phyloP scores from a whole-genome alignment of 2,329 filamentous ascomycete genomes.

The Lecanicillium sp. region DNA sequence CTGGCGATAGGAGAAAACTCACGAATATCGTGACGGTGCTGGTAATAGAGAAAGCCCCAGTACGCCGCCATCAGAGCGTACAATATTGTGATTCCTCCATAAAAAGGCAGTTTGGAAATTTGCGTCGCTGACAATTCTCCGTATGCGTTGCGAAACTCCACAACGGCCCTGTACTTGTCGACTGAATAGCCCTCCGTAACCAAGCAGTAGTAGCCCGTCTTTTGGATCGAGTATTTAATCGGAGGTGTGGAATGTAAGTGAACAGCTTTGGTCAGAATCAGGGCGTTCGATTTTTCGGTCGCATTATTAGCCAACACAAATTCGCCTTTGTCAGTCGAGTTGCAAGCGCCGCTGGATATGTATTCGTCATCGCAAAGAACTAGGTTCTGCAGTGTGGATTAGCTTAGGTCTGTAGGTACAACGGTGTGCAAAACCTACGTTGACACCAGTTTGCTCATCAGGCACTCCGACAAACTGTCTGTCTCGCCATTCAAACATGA shows the following conservation, averaged over 20 bases:
- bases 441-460: constrained; percentile 41
- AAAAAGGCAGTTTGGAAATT: constrained; percentile 95
- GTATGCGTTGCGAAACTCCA: constrained; percentile 92
- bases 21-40: constrained; percentile 87
- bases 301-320: constrained; percentile 77
- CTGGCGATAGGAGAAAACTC: constrained; percentile 23
- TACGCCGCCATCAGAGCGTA: constrained; percentile 78
- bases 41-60: constrained; percentile 93
- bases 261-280: constrained; percentile 72
- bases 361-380: constrained; percentile 67
- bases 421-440: constrained; percentile 32
- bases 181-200: constrained; percentile 64
- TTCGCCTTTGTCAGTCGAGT: constrained; percentile 67
- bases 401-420: constrained; percentile 23
- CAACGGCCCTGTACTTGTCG: constrained; percentile 66
- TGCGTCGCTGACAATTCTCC: constrained; percentile 92
- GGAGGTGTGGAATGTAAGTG: constrained; percentile 67
- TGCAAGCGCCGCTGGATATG: constrained; percentile 64
- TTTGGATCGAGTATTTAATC: constrained; percentile 76
- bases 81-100: constrained; percentile 85
- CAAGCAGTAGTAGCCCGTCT: constrained; percentile 95
- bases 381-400: constrained; percentile 25
- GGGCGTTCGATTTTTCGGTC: constrained; percentile 57
- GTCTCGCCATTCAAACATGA: constrained; percentile 94
- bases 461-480: constrained; percentile 67